Base-by-base conservation (phyloP, 306 rosid genomes). In the Cucurbita moschata region DNA sequence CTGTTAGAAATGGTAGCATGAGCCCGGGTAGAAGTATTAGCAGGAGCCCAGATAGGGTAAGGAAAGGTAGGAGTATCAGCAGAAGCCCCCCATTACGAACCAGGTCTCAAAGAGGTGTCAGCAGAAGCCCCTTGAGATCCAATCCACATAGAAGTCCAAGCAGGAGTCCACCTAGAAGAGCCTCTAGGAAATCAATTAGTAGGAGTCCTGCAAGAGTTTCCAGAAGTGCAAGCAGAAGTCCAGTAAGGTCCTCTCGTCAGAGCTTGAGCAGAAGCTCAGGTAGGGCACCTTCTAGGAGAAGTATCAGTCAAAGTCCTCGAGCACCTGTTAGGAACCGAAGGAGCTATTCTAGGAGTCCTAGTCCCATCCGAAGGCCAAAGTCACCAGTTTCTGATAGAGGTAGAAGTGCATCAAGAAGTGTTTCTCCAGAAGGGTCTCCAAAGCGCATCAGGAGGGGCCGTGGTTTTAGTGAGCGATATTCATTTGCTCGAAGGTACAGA, bases 401-500 rank as follows among this genome's bases (percentile, higher is more conserved):
- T 57, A 87, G 86, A 79, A 92, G 96, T 82, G 78, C 85, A 68
- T 94, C 99, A 4, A 89, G 90, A 83, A 94, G 99, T 74, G 88
- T 70, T 39, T 94, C 99, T 60, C 97, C 94, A 37, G 88, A 85
- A 85, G 86, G 76, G 15, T 88, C 98, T 10, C 99, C 97, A 64
- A 91, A 89, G 83, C 96, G 96, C 73, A 84, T 94, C 73, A 86
- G 96, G 78, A 89, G 97, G 84, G 99, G 99, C 52, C 89, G 97
- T 63, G 99, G 99, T 76, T 91, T 94, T 70, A 94, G 99, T 69
- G 91, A 94, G 80, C 86, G 90, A 10, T 94, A 90, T 82, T 94
- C 99, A 65, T 94, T 85, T 81, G 97, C 99, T 39, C 88, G 99
- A 65, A 84, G 96, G 80, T 94, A 94, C 55, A 86, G 95, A 78